Evolutionary conservation across 441 rosid genomes (phyloP).

Genomic region (Mallotus repandus): DNA sequence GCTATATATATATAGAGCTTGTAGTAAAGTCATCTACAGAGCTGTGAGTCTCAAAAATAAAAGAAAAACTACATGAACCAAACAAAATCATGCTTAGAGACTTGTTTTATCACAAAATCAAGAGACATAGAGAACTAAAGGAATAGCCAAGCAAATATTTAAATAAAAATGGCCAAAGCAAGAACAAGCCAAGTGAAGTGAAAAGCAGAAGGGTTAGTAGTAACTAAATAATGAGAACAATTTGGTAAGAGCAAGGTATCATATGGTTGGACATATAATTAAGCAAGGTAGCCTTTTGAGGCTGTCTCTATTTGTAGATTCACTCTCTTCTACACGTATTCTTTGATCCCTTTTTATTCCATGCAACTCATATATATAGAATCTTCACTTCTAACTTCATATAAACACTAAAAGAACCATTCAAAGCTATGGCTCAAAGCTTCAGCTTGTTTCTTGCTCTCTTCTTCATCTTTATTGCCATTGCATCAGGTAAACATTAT

Average conservation of each 20-base stretch:
- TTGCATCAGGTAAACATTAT: slow-evolving; percentile 40
- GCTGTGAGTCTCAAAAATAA: no score
- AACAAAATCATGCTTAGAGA: not conserved
- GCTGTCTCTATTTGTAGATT: slow-evolving; percentile 27
- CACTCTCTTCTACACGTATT: slow-evolving; percentile 41
- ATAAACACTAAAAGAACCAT: not conserved
- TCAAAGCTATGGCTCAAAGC: slow-evolving; percentile 28
- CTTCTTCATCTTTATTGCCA: slow-evolving; percentile 22
- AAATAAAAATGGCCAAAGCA: not conserved
- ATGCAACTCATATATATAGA: slow-evolving; percentile 18
- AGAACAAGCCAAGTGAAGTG: not conserved
- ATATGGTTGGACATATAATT: slow-evolving; percentile 13
- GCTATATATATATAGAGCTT: no score
- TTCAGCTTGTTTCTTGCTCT: slow-evolving; percentile 11
- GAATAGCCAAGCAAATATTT: not conserved
- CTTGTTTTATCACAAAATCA: not conserved
- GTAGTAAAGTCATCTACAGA: no score
- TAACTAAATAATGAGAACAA: not conserved
- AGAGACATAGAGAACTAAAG: not conserved
- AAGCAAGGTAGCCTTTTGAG: slow-evolving; percentile 43
- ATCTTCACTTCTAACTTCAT: not conserved
- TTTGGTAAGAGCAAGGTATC: slow-evolving; percentile 40
- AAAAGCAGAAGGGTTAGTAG: not conserved
- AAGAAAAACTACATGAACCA: no score
- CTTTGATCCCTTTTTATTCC: slow-evolving; percentile 16